Evolutionary conservation across 768 basidiomycete genomes (phyloP).

Genomic region (Dioszegia hungarica): DNA sequence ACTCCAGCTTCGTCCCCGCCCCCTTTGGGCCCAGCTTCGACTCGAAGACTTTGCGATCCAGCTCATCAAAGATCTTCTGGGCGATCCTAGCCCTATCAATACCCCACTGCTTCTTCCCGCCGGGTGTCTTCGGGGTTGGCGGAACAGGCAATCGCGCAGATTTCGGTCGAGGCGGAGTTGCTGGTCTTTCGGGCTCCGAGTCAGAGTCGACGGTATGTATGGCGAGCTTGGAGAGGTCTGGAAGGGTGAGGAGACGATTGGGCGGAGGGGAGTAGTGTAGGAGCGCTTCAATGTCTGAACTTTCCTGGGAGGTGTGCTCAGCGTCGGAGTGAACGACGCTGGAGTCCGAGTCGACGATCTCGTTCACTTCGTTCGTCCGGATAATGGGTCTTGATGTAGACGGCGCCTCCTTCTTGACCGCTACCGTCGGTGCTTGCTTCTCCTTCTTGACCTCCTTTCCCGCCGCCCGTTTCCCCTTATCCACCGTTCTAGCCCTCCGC

Average conservation of each 20-base stretch:
- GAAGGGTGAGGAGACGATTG: slow-evolving; percentile 6
- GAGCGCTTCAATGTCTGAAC: slow-evolving; percentile 11
- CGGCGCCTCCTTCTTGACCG: not conserved
- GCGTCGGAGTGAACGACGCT: slow-evolving; percentile 2
- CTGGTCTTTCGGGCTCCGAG: slow-evolving; percentile 1
- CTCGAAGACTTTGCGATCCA: slow-evolving; percentile 45
- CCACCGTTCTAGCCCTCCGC: not conserved
- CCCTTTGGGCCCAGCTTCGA: slow-evolving; percentile 29
- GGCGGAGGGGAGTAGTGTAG: slow-evolving; percentile 23
- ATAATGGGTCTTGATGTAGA: no score
- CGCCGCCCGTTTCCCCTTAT: not conserved
- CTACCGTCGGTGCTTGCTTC: not conserved
- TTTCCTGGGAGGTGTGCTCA: not conserved
- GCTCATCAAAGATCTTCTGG: slow-evolving; percentile 34
- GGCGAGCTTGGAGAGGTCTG: slow-evolving; percentile 7
- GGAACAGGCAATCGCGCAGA: not conserved
- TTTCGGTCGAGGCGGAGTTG: not conserved
- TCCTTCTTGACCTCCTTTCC: not conserved
- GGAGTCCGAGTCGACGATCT: slow-evolving; percentile 3
- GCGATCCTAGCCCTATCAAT: slow-evolving; percentile 27
- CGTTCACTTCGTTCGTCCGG: slow-evolving; percentile 8
- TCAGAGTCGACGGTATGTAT: slow-evolving; percentile 2
- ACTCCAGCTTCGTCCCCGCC: slow-evolving; percentile 35
- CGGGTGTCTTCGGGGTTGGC: not conserved
- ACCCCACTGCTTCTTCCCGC: slow-evolving; percentile 27